Percentiles rank a stretch among this genome's conserved stretches.
Evolutionary conservation across 208 protist species (phyloP).

Genomic region (Leishmania major): DNA sequence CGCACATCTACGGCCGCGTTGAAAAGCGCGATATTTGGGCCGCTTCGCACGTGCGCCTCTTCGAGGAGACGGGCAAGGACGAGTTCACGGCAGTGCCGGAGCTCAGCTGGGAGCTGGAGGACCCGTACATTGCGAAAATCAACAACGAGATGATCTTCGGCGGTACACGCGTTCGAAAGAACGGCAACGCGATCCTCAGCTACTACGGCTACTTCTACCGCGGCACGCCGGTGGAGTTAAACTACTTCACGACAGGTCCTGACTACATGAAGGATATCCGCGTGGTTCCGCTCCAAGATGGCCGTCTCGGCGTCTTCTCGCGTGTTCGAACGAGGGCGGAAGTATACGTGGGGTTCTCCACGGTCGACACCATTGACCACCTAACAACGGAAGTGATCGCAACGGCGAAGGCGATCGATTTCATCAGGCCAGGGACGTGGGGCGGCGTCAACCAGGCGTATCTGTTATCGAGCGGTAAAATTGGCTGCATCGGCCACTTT

Average conservation of each 20-base stretch:
- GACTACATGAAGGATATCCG: conserved; percentile 56
- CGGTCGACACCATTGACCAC: conserved; percentile 38
- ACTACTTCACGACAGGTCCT: conserved; percentile 47
- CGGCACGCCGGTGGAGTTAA: conserved; percentile 20
- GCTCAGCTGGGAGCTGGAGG: conserved; percentile 34
- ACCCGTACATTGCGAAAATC: conserved; percentile 45
- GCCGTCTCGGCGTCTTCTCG: conserved; percentile 43
- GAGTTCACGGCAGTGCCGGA: conserved; percentile 40
- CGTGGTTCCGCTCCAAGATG: conserved; percentile 36
- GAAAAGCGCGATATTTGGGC: conserved; percentile 43
- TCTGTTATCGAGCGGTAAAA: conserved; percentile 44
- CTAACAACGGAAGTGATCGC: conserved; percentile 36
- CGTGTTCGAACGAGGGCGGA: conserved; percentile 30
- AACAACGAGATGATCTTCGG: conserved; percentile 45
- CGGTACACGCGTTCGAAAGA: conserved; percentile 40
- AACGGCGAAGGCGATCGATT: conserved; percentile 31
- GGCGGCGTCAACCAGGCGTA: conserved; percentile 56
- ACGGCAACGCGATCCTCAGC: conserved; percentile 22
- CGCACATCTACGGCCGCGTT: conserved; percentile 52
- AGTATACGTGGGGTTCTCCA: conserved; percentile 40
- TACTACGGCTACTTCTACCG: conserved; percentile 53
- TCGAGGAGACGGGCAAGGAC: conserved; percentile 45
- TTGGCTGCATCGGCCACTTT: conserved; percentile 57
- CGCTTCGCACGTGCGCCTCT: conserved; percentile 40
- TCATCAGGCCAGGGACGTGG: conserved; percentile 37